phyloP scores from a whole-genome alignment of 1,284 basidiomycete genomes.

The Coriolopsis trogii region DNA sequence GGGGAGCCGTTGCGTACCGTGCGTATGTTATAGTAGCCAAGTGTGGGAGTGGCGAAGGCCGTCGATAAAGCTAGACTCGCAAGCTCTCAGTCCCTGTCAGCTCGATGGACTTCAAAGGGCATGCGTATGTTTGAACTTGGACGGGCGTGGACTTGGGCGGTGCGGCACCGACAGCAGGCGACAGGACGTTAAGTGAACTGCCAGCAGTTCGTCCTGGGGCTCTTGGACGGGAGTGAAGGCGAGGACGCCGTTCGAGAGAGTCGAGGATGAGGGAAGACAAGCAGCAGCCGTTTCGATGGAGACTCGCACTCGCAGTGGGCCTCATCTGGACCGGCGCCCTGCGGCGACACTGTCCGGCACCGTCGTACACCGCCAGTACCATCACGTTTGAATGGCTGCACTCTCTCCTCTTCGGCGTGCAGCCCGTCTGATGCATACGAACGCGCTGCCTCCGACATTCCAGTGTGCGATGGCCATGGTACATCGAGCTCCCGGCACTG shows the following conservation, averaged over 20 bases:
- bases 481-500: no score
- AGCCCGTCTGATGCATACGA: no score
- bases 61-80: no score
- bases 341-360: no score
- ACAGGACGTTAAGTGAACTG: conserved; percentile 26
- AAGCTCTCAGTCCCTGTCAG: conserved; percentile 7
- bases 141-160: conserved; percentile 3
- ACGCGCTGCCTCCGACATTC: no score
- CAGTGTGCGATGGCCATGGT: no score
- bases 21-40: conserved; percentile 8
- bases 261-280: not conserved
- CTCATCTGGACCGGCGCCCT: no score
- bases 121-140: not conserved
- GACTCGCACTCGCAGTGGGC: conserved; percentile 13
- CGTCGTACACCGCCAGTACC: not conserved
- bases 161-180: conserved; percentile 9
- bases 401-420: no score
- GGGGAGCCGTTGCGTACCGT: conserved; percentile 3
- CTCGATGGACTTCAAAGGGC: not conserved
- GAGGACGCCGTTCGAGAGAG: not conserved
- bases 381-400: no score
- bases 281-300: conserved; percentile 21
- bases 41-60: conserved; percentile 20
- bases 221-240: conserved; percentile 8
- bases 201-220: conserved; percentile 26